Conservation (phyloP, 2,329 filamentous ascomycete species). For the Fusarium burgessii region DNA sequence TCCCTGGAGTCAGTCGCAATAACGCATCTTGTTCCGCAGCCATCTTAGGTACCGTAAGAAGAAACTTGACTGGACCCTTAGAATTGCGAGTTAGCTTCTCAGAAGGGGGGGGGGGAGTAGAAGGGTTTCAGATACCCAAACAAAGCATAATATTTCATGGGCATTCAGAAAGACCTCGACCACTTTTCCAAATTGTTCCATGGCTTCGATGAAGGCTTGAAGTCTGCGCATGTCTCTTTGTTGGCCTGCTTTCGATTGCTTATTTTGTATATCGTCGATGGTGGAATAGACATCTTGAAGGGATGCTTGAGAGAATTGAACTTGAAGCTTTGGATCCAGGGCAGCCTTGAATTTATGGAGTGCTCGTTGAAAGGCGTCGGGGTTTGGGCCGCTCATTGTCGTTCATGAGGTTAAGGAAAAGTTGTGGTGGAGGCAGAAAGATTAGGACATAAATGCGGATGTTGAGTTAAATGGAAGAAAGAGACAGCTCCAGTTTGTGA, state of each 20-base stretch:
- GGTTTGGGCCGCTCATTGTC: background rate
- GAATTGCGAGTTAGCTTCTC: background rate
- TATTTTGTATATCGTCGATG: background rate
- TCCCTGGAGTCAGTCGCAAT: too few species aligned
- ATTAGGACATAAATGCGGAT: too few species aligned
- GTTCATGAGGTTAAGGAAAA: background rate
- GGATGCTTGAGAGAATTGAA: conserved; percentile 5
- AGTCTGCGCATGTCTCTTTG: conserved; percentile 2
- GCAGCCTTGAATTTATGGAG: background rate
- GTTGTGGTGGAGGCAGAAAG: too few species aligned
- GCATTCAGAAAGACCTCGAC: too few species aligned
- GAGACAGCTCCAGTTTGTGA: background rate
- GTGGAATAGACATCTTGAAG: conserved; percentile 1
- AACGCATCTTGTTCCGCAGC: too few species aligned
- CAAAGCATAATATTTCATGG: conserved; percentile 5
- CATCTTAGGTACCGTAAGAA: background rate
- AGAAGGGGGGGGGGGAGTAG: background rate
- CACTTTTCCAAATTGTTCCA: too few species aligned
- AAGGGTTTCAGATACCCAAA: conserved; percentile 6
- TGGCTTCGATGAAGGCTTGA: background rate
- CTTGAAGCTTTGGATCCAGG: background rate
- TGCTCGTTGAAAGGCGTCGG: conserved; percentile 8
- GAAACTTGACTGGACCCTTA: conserved; percentile 27
- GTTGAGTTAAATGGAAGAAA: too few species aligned
- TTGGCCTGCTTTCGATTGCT: background rate